Percentiles rank a stretch among this genome's conserved stretches.
Evolutionary conservation across 2,329 filamentous ascomycete species (phyloP).

Genomic region (Tricladium varicosporioides): DNA sequence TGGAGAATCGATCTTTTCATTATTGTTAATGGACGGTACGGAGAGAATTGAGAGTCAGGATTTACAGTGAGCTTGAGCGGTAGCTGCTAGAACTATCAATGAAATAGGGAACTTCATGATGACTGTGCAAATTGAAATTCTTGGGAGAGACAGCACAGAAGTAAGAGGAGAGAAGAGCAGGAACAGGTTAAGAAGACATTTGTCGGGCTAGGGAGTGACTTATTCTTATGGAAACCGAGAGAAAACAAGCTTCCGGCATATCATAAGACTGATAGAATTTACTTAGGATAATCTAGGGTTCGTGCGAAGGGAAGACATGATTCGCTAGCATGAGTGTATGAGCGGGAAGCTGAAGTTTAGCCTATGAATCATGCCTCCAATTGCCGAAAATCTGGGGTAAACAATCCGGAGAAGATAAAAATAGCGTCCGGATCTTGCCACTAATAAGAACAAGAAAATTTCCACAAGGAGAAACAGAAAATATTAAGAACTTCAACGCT

Average conservation of each 20-base stretch:
- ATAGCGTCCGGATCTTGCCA: not conserved
- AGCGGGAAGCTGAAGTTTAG: not conserved
- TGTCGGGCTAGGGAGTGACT: not conserved
- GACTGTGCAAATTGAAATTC: not conserved
- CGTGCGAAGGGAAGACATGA: not conserved
- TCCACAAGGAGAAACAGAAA: too few species aligned
- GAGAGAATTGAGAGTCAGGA: not conserved
- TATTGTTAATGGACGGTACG: not conserved
- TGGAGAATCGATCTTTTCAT: constrained; percentile 2
- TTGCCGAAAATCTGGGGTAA: not conserved
- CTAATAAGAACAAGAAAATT: too few species aligned
- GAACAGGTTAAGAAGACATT: not conserved
- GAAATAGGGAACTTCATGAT: not conserved
- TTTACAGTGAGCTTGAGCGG: not conserved
- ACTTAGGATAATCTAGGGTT: not conserved
- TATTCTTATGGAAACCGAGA: not conserved
- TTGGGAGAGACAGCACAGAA: not conserved
- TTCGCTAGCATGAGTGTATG: not conserved
- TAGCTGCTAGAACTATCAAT: not conserved
- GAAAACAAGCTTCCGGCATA: not conserved
- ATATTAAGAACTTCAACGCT: too few species aligned
- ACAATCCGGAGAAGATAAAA: not conserved
- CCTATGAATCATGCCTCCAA: not conserved
- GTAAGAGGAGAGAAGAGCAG: not conserved
- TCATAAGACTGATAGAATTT: not conserved